Conservation (phyloP, 208 protist genomes). For the Acanthamoeba triangularis region DNA sequence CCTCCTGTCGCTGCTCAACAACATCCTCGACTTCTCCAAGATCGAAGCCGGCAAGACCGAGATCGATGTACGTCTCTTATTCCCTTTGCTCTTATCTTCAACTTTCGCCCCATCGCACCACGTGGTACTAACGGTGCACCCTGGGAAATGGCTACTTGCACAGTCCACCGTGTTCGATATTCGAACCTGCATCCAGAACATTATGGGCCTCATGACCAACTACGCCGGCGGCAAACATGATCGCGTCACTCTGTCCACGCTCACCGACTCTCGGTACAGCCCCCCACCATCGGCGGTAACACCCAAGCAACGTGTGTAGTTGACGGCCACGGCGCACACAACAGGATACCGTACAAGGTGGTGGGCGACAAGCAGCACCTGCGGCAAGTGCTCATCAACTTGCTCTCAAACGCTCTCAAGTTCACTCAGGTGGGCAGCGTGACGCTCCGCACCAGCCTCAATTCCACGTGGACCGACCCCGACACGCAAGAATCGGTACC, state of each 20-base stretch:
- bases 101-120: no score
- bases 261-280: neutral
- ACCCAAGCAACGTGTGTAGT: no score
- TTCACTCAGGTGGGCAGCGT: slow-evolving; percentile 82
- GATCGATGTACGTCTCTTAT: slow-evolving; percentile 63
- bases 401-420: slow-evolving; percentile 82
- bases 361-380: slow-evolving; percentile 73
- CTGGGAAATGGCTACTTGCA: no score
- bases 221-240: neutral
- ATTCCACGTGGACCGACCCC: slow-evolving; percentile 42
- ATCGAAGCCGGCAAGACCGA: slow-evolving; percentile 81
- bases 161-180: no score
- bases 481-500: no score
- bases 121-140: no score
- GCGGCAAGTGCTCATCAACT: slow-evolving; percentile 78
- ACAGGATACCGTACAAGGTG: neutral
- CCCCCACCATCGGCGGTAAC: neutral
- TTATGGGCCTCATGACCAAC: slow-evolving; percentile 70
- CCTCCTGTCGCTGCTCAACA: slow-evolving; percentile 80
- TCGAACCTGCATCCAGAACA: slow-evolving; percentile 17
- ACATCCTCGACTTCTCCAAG: slow-evolving; percentile 86
- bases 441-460: slow-evolving; percentile 17
- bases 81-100: no score
- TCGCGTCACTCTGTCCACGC: neutral
- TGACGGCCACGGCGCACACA: no score